Percentiles rank a stretch among this genome's conserved stretches.
phyloP scores from a whole-genome alignment of 306 rosid species.

The Aeschynomene evenia region DNA sequence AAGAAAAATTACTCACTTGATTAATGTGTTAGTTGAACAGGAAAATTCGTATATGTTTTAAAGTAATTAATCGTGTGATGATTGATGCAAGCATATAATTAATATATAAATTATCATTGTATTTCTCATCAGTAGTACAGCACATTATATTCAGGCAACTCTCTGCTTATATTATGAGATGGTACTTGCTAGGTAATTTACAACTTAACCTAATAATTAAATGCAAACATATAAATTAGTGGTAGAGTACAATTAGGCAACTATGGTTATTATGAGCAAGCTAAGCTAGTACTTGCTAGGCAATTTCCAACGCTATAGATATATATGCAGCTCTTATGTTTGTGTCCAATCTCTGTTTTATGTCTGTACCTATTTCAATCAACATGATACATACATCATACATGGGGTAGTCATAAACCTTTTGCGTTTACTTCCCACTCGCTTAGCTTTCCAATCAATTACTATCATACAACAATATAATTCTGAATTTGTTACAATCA shows the following conservation, averaged over 20 bases:
- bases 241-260: slow-evolving; percentile 19
- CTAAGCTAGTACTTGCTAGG: too few relatives aligned
- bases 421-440: not conserved
- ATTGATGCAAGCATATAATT: not conserved
- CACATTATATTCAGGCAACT: not conserved
- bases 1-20: too few relatives aligned
- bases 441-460: not conserved
- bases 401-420: not conserved
- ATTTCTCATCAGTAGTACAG: not conserved
- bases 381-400: too few relatives aligned
- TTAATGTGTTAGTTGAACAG: too few relatives aligned
- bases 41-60: too few relatives aligned
- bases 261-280: not conserved
- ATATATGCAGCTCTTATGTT: too few relatives aligned
- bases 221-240: not conserved
- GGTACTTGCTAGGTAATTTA: slow-evolving; percentile 4
- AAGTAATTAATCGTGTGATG: not conserved
- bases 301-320: too few relatives aligned
- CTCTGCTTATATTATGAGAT: not conserved
- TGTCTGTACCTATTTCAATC: too few relatives aligned
- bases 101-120: too few relatives aligned
- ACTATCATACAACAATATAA: too few relatives aligned
- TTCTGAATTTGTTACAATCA: too few relatives aligned
- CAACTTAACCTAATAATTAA: not conserved
- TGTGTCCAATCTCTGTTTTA: not conserved